Evolutionary conservation across 257 asterid genomes (phyloP).

Genomic region (Lavandula angustifolia): DNA sequence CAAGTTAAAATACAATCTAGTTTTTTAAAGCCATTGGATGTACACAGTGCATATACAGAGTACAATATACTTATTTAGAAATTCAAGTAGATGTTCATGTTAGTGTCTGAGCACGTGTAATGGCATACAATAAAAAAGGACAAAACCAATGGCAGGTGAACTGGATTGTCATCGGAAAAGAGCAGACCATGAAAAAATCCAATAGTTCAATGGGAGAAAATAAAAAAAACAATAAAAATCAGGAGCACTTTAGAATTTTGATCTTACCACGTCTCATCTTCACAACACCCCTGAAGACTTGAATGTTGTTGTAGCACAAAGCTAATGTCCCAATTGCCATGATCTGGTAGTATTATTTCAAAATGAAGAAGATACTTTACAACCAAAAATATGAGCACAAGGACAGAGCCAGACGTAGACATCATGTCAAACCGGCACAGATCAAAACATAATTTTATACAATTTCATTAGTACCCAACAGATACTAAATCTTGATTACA

Average conservation of each 20-base stretch:
- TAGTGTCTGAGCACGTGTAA: neutral
- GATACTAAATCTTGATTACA: neutral
- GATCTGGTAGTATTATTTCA: slow-evolving; percentile 48
- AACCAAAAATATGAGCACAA: neutral
- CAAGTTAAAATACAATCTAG: slow-evolving; percentile 21
- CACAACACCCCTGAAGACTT: slow-evolving; percentile 88
- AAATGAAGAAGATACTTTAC: neutral
- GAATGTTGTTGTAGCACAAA: slow-evolving; percentile 79
- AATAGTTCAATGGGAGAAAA: neutral
- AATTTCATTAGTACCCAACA: neutral
- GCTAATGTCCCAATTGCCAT: slow-evolving; percentile 96
- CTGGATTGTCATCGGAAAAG: neutral
- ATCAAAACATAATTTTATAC: neutral
- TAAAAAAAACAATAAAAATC: neutral
- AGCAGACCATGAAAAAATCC: neutral
- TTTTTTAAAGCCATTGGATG: neutral
- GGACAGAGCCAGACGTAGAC: slow-evolving; percentile 3
- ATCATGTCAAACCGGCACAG: slow-evolving; percentile 16
- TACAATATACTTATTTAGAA: neutral
- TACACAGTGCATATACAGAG: neutral
- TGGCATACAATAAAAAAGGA: neutral
- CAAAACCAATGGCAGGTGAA: neutral
- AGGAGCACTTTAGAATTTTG: slow-evolving; percentile 22
- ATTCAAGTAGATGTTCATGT: neutral
- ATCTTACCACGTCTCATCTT: slow-evolving; percentile 92